phyloP scores from a whole-genome alignment of 2,329 filamentous ascomycete species.

The Paraphoma sp. region DNA sequence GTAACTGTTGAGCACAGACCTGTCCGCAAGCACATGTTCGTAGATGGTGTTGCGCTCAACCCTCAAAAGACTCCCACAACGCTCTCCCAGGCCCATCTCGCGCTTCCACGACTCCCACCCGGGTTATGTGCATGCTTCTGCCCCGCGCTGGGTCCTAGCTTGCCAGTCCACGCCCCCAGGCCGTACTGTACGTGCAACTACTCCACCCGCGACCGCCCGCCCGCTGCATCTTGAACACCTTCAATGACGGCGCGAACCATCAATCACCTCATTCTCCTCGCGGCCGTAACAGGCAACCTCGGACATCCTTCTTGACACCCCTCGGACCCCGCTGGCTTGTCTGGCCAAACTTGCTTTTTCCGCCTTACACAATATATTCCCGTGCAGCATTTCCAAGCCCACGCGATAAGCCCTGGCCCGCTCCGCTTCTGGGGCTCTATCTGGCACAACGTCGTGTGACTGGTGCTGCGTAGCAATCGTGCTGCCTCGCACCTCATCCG shows the following conservation, averaged over 20 bases:
- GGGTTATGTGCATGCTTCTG: conserved; percentile 28
- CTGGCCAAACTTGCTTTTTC: conserved; percentile 29
- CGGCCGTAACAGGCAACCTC: conserved; percentile 48
- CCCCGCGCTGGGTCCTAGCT: conserved; percentile 32
- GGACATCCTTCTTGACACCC: conserved; percentile 24
- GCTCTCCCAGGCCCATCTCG: conserved; percentile 22
- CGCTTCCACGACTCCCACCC: conserved; percentile 19
- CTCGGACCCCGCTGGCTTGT: conserved; percentile 16
- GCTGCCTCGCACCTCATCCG: conserved; percentile 19
- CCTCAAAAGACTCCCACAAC: conserved; percentile 42
- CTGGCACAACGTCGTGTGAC: conserved; percentile 35
- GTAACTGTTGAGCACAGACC: conserved; percentile 30
- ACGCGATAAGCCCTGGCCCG: conserved; percentile 46
- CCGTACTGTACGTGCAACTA: conserved; percentile 16
- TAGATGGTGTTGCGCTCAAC: conserved; percentile 12
- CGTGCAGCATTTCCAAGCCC: conserved; percentile 35
- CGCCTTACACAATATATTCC: conserved; percentile 25
- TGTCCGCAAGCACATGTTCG: conserved; percentile 39
- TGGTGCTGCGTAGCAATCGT: conserved; percentile 28
- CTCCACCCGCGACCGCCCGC: conserved; percentile 16
- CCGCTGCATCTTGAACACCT: conserved; percentile 22
- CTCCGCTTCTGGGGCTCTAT: conserved; percentile 37
- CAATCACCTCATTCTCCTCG: conserved; percentile 51
- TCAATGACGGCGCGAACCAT: conserved; percentile 53
- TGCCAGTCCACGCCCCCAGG: conserved; percentile 18